These are phyloP conservation scores for Przewalskia tangutica DNA, from an alignment of 257 asterid species.

Conservation along the genomic window DNA sequence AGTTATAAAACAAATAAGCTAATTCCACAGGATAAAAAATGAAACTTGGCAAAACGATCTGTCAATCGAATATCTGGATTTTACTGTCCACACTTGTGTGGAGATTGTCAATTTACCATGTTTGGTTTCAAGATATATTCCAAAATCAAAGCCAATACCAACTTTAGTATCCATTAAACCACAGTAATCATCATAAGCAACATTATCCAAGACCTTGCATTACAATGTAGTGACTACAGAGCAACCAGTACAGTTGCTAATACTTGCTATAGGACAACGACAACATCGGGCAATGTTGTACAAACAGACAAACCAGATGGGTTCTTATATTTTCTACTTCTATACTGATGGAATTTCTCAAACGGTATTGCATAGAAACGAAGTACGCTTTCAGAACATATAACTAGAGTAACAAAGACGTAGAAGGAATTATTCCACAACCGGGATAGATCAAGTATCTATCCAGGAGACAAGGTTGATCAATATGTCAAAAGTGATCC, in stretches of 20 bases:
- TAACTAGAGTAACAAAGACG: not conserved
- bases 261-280: not conserved
- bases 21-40: not conserved
- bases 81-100: not conserved
- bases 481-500: slow-evolving; percentile 65
- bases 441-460: not conserved
- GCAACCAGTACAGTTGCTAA: not conserved
- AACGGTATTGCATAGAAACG: not conserved
- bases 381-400: not conserved
- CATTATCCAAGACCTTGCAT: not conserved
- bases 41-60: not conserved
- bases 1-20: not conserved
- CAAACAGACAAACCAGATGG: not conserved
- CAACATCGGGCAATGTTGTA: not conserved
- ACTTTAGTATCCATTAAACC: not conserved
- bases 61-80: not conserved
- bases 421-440: not conserved
- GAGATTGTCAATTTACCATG: not conserved
- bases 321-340: not conserved
- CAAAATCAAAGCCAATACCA: not conserved
- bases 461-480: slow-evolving; percentile 7
- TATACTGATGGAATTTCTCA: not conserved
- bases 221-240: not conserved
- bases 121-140: not conserved
- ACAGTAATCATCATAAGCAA: not conserved